Evolutionary conservation across 75 land plant species (phyloP).

Genomic region (Cupressus sempervirens): DNA sequence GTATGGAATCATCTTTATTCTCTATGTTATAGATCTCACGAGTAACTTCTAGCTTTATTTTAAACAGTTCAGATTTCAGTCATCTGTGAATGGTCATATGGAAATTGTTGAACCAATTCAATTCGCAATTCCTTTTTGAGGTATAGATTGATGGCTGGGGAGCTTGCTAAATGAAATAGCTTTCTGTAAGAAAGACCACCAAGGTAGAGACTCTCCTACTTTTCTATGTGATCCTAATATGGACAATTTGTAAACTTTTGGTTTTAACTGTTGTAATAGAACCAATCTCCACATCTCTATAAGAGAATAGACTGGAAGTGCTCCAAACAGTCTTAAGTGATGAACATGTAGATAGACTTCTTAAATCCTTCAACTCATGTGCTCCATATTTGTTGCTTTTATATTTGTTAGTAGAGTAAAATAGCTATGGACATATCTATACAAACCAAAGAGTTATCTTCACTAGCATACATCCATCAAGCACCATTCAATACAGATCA

Average conservation of each 20-base stretch:
- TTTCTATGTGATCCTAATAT: background rate
- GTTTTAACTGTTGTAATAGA: background rate
- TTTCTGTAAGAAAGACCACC: conserved; percentile 62
- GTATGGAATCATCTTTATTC: too few relatives aligned
- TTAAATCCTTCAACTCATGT: background rate
- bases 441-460: too few relatives aligned
- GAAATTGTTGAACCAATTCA: conserved; percentile 74
- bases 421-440: too few relatives aligned
- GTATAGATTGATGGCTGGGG: conserved; percentile 12
- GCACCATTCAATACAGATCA: too few relatives aligned
- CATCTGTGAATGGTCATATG: conserved; percentile 30
- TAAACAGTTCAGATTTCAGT: background rate
- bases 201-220: conserved; percentile 15
- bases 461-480: too few relatives aligned
- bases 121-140: conserved; percentile 49
- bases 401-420: too few relatives aligned
- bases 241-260: background rate
- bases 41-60: background rate
- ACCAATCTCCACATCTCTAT: background rate
- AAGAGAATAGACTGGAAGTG: background rate
- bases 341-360: background rate
- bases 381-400: background rate
- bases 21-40: background rate
- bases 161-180: conserved; percentile 15
- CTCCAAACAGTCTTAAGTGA: background rate